phyloP scores from a whole-genome alignment of 345 rosid genomes.

The Nephelium lappaceum region DNA sequence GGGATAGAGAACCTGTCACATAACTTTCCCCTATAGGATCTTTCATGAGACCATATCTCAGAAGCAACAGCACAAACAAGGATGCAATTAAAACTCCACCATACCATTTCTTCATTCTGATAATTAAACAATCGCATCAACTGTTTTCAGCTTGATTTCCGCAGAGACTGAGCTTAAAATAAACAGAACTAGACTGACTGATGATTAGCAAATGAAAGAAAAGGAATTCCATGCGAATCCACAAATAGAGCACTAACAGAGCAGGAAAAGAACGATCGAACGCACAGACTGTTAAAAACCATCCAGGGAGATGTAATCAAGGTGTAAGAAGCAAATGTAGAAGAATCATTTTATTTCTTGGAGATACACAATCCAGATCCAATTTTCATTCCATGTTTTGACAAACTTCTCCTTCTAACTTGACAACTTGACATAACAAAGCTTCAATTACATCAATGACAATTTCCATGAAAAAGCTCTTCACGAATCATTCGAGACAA shows the following conservation, averaged over 20 bases:
- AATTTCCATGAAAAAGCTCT: conserved; percentile 11
- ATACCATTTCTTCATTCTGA: conserved; percentile 86
- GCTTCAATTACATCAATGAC: conserved; percentile 12
- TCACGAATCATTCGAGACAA: conserved; percentile 2
- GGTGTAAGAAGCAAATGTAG: conserved; percentile 12
- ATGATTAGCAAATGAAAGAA: conserved; percentile 12
- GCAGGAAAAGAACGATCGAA: conserved; percentile 3
- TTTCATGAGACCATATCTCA: conserved; percentile 69
- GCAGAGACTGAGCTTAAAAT: conserved; percentile 13
- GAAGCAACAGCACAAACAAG: conserved; percentile 69
- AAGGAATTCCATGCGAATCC: conserved; percentile 3
- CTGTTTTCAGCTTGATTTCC: conserved; percentile 12
- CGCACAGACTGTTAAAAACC: conserved; percentile 4
- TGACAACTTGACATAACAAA: conserved; percentile 14
- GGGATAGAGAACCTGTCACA: conserved; percentile 42
- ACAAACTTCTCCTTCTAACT: conserved; percentile 11
- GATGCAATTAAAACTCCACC: conserved; percentile 73
- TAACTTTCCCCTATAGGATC: conserved; percentile 60
- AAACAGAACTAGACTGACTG: conserved; percentile 7
- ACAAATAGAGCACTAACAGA: conserved; percentile 8
- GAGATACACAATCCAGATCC: conserved; percentile 13
- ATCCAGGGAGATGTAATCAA: conserved; percentile 8
- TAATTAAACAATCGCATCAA: conserved; percentile 21
- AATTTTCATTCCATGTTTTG: conserved; percentile 19
- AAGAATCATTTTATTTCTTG: conserved; percentile 24